These are phyloP conservation scores for Alliaria petiolata DNA, from an alignment of 345 rosid genomes.

Conservation along the genomic window DNA sequence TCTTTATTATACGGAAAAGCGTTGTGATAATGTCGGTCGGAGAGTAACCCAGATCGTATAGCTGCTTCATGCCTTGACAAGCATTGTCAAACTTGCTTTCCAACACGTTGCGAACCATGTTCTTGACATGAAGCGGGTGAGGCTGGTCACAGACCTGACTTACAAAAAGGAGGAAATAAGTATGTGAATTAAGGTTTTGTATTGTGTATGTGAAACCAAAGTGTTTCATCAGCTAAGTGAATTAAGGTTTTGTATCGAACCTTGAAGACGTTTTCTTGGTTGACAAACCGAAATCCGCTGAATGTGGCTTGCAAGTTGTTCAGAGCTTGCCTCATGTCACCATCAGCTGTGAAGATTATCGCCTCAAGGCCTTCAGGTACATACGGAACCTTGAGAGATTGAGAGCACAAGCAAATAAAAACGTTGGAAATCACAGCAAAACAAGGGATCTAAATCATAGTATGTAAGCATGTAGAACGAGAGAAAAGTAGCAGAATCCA, in stretches of 20 bases:
- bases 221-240: slow-evolving; percentile 2
- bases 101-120: slow-evolving; percentile 73
- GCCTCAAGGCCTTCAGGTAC: slow-evolving; percentile 98
- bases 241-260: slow-evolving; percentile 28
- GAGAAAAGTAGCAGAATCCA: neutral
- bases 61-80: slow-evolving; percentile 84
- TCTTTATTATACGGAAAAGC: slow-evolving; percentile 85
- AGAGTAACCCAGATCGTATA: slow-evolving; percentile 87
- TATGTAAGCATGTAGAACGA: neutral
- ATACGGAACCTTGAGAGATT: slow-evolving; percentile 68
- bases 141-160: slow-evolving; percentile 99
- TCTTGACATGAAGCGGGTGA: slow-evolving; percentile 93
- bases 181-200: neutral
- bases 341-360: slow-evolving; percentile 96
- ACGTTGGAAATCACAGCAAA: no score
- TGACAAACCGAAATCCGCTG: slow-evolving; percentile 92
- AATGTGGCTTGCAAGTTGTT: slow-evolving; percentile 93
- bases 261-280: slow-evolving; percentile 97
- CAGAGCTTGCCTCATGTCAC: slow-evolving; percentile 98
- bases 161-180: neutral
- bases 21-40: slow-evolving; percentile 97
- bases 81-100: slow-evolving; percentile 90
- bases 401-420: slow-evolving; percentile 4
- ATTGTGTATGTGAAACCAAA: neutral
- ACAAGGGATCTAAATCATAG: neutral